Base-by-base conservation (phyloP, 2,329 filamentous ascomycete genomes). In the Aspergillus tamarii region DNA sequence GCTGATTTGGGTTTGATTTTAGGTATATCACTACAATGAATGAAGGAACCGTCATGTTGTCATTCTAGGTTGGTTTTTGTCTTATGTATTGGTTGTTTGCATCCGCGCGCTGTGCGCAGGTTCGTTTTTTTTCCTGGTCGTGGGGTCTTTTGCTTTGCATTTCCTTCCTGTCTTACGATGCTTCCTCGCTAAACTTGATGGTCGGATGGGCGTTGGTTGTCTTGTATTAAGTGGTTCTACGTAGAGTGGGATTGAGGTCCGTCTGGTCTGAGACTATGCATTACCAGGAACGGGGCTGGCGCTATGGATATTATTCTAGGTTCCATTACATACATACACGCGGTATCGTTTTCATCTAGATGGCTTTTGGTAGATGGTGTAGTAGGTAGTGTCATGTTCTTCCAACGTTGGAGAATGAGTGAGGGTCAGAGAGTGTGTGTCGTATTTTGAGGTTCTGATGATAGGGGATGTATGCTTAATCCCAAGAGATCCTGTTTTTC, bases 21-120 rank as follows among this genome's bases (percentile, higher is more conserved):
- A 95, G 92, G 89, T 95, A 66, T 96, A 93, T 78, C 92, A 96
- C 79, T 94, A 93, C 83, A 94, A 96, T 77, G 92, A 96, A 82
- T 94, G 85, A 32, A 57, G 52, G 26, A 41, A 26, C 8, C 9
- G 34, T 55, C 10, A 34, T 32, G 9, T 56, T 43, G 30, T 53
- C 43, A 34, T 21, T 46, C 46, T 46, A 55, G 52, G 41, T 57
- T 6, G 57, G 34, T 53, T 60, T 39, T 32, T 26, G 41, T 36
- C 26, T 26, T 43, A 8, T 48, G 32, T 10, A 21, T 60, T 57
- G 53, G 23, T 34, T 26, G 53, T 8, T 36, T 61, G 45, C 57
- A 60, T 63, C 57, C 57, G 58, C 48, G 58, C 58, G 46, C 46
- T 60, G 58, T 60, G 58, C 58, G 58, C 58, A 21, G 52, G 52